Conservation (phyloP, 208 protist genomes). For the Acanthamoeba culbertsoni region DNA sequence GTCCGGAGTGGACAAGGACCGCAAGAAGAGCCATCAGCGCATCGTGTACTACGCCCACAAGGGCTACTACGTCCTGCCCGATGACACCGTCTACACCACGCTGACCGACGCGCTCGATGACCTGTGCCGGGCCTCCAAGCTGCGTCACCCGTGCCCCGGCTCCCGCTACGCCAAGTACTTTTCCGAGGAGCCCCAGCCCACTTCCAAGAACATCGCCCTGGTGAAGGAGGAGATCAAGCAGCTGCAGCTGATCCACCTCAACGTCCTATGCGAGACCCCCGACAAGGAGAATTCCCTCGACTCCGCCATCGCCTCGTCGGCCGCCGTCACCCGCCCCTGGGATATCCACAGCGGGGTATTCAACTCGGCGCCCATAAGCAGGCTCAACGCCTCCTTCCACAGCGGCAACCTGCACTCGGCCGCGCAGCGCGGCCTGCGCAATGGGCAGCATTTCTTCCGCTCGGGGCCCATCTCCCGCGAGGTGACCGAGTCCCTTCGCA, state of each 20-base stretch:
- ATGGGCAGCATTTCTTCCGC: background rate
- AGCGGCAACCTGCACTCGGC: background rate
- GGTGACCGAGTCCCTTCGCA: background rate
- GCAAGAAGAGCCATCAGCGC: constrained; percentile 7
- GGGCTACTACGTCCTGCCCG: background rate
- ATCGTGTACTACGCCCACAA: background rate
- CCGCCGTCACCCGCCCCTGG: background rate
- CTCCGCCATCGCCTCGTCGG: background rate
- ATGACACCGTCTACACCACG: background rate
- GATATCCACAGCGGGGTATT: background rate
- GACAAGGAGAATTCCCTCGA: background rate
- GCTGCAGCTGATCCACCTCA: background rate
- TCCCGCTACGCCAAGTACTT: constrained; percentile 4
- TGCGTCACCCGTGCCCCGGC: background rate
- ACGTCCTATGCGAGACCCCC: background rate
- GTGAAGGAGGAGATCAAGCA: constrained; percentile 42
- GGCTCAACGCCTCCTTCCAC: background rate
- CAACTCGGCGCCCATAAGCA: background rate
- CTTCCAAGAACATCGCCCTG: background rate
- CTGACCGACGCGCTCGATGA: background rate
- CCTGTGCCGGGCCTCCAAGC: background rate
- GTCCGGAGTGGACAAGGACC: background rate
- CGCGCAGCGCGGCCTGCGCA: background rate
- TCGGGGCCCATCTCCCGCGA: background rate
- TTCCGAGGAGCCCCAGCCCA: background rate